Base-by-base conservation (phyloP, 1,284 basidiomycete genomes). In the Cryptococcus sp. region DNA sequence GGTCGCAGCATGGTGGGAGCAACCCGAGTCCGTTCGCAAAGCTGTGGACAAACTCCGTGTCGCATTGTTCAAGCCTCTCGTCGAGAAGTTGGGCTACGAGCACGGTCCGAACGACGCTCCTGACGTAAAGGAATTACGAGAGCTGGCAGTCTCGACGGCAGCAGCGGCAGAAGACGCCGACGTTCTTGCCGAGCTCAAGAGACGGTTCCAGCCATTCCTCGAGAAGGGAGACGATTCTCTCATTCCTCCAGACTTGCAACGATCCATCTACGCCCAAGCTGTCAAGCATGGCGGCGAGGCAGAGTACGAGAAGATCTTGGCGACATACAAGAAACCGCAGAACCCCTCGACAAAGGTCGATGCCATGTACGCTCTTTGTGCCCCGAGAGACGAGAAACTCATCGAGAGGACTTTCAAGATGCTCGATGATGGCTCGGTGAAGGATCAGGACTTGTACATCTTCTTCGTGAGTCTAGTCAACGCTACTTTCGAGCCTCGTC, bases 1-100 rank as follows among this genome's bases (percentile, higher is more conserved):
- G 50, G 73, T 81, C n/a, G 83, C 81, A 16, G 85, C 86, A 2
- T 97, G 93, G 91, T 96, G 89, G 88, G 94, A 96, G 78, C 81
- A 84, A 74, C 79, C 91, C 61, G 73, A 85, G 39, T 75, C 82
- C 4, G 83, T 89, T 45, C 80, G 85, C 4, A 83, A 86, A 20
- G 81, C 82, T 45, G 72, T 93, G 63, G 82, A 88, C 65, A 82
- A 80, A 38, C 85, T 93, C 77, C 82, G 86, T 64, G 79, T 83
- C 68, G 87, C 88, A 65, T 81, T 96, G 42, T 93, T 91, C 79
- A 83, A 83, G 49, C 94, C 93, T 6, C 77, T 94, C 40, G 89
- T 92, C 35, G 80, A 89, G 53, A 83, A 83, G 67, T 83, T 96
- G 50, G 91, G 93, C 16, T 95, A 88, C 71, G 88, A 91, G 51